Evolutionary conservation across 1,139 yeast genomes (phyloP), one percentile per base, ranked within the genome.

Genomic region (Debaryomyces nepalensis): DNA sequence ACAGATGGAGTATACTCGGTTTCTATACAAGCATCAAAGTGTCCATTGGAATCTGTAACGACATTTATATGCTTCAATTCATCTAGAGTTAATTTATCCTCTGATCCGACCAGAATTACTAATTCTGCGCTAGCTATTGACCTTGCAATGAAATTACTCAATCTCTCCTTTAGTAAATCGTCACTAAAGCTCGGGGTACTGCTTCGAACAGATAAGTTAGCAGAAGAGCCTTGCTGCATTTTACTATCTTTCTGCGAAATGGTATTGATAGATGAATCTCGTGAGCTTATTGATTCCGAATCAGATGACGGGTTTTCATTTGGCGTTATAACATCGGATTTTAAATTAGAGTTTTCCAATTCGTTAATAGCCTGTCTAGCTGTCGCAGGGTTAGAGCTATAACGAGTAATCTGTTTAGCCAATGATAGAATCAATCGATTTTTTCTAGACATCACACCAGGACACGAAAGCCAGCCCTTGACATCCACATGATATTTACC

Each of bases 391-490:
- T 54, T 52, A 3, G 59, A 48, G 37, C 59, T 61, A 46, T 61
- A 64, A 47, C 82, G 81, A 2, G 87, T 79, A 43, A 88, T 69
- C 57, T 86, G 89, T 50, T 81, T 81, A 2, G 91, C 87, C 26
- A 90, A 67, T 1, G 90, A 76, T 29, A 86, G 58, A 24, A 89
- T 70, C 41, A 90, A 62, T 49, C 84, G 68, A 58, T 89, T 87
- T 55, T 86, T 87, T 38, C 96, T 69, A 22, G 81, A 77, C 72
- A 82, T 76, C 7, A 75, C 70, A 1, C 93, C 95, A 0, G 90
- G 90, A 33, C 87, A 72, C 44, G 75, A 80, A 7, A 88, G 73
- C 77, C 86, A 79, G 3, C 97, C 96, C 37, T 87, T 76, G 2
- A 89, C 79, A 40, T 82, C 81, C 1, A 90, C 82, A 38, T 75